Percentiles rank a stretch among this genome's conserved stretches.
phyloP scores from a whole-genome alignment of 2,329 filamentous ascomycete genomes.

The Clonostachys rosea region DNA sequence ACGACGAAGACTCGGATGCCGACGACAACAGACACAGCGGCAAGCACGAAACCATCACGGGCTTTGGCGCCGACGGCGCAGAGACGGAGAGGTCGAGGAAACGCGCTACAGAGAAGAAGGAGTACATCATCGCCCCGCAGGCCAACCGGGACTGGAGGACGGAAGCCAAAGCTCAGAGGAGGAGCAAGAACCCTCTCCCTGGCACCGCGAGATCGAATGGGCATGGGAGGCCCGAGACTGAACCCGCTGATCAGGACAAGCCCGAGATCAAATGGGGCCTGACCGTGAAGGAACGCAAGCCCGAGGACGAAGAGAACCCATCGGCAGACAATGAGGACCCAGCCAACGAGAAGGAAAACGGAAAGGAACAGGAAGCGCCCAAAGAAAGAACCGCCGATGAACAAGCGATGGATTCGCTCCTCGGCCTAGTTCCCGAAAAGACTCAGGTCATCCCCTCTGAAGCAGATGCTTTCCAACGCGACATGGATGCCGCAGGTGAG shows the following conservation, averaged over 20 bases:
- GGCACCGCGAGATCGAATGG: conserved; percentile 45
- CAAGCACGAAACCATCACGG: conserved; percentile 42
- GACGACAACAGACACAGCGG: conserved; percentile 13
- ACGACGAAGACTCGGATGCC: conserved; percentile 34
- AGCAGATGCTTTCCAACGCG: conserved; percentile 63
- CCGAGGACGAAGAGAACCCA: conserved; percentile 11
- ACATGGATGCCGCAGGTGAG: conserved; percentile 69
- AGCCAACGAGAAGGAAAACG: conserved; percentile 7
- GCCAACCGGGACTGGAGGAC: conserved; percentile 60
- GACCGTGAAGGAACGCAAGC: conserved; percentile 37
- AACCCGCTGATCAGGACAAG: conserved; percentile 37
- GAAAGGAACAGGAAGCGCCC: conserved; percentile 1
- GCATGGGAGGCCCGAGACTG: conserved; percentile 13
- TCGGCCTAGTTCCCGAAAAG: conserved; percentile 44
- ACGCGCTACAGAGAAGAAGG: conserved; percentile 15
- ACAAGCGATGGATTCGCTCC: conserved; percentile 62
- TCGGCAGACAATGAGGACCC: conserved; percentile 1
- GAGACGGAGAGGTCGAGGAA: conserved; percentile 30
- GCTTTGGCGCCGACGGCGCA: conserved; percentile 39
- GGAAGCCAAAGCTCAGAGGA: conserved; percentile 40
- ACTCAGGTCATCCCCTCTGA: conserved; percentile 52
- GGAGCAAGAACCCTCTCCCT: conserved; percentile 53
- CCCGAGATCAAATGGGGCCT: conserved; percentile 50
- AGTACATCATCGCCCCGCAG: conserved; percentile 52
- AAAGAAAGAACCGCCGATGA: conserved; percentile 27